phyloP scores from a whole-genome alignment of 2,329 filamentous ascomycete genomes.

The Calonectria hawksworthii region DNA sequence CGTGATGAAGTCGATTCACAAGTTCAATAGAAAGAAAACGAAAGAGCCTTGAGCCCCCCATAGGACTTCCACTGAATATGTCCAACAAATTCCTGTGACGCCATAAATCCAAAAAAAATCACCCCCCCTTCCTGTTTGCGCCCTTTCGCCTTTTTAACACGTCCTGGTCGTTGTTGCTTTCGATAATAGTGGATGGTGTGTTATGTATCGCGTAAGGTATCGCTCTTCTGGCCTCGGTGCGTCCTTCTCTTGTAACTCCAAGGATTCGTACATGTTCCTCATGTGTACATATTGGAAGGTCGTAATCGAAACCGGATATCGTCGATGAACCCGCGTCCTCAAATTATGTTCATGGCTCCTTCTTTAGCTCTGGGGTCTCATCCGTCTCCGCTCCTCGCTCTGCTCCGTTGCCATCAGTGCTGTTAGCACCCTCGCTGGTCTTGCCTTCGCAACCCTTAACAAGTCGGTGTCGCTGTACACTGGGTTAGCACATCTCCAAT shows the following conservation, averaged over 20 bases:
- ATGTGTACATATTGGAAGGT: constrained; percentile 17
- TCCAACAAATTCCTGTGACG: constrained; percentile 37
- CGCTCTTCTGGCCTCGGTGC: neutral
- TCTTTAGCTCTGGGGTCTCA: constrained; percentile 40
- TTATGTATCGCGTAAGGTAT: constrained; percentile 25
- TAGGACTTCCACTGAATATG: constrained; percentile 20
- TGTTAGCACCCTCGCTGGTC: constrained; percentile 41
- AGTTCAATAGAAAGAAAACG: constrained; percentile 15
- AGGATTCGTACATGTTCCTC: neutral
- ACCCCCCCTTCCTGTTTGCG: constrained; percentile 30
- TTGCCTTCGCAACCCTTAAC: constrained; percentile 73
- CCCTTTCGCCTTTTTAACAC: constrained; percentile 34
- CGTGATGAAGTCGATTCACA: constrained; percentile 22
- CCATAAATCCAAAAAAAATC: constrained; percentile 33
- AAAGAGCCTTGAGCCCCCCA: constrained; percentile 14
- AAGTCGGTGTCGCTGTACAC: constrained; percentile 68
- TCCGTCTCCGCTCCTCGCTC: constrained; percentile 45
- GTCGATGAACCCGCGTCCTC: constrained; percentile 19
- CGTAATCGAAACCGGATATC: constrained; percentile 29
- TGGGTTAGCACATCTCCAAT: constrained; percentile 32
- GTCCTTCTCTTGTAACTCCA: constrained; percentile 6
- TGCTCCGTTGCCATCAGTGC: constrained; percentile 37
- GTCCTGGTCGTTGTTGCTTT: constrained; percentile 31
- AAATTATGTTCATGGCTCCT: constrained; percentile 35
- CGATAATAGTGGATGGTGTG: constrained; percentile 24